Percentiles rank a stretch among this genome's conserved stretches.
These are phyloP conservation scores for Sordariomycetes sp. DNA, from an alignment of 2,329 filamentous ascomycete species.

Conservation along the genomic window DNA sequence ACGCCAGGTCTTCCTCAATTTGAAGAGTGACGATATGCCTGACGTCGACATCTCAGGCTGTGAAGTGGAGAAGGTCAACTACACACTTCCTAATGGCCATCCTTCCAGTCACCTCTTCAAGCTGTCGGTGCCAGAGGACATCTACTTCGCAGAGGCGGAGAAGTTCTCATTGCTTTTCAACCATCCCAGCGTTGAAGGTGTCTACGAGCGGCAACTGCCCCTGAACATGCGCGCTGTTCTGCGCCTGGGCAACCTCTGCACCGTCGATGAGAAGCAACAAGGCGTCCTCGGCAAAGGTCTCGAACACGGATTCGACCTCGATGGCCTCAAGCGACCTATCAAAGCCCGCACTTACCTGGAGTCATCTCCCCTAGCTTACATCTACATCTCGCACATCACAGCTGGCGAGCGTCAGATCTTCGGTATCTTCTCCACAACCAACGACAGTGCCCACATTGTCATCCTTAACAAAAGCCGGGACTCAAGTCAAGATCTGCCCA, in stretches of 20 bases:
- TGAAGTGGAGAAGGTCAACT: constrained; percentile 83
- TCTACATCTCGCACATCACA: constrained; percentile 89
- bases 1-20: constrained; percentile 81
- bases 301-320: constrained; percentile 87
- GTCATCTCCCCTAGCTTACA: constrained; percentile 65
- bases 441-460: constrained; percentile 72
- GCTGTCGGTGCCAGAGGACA: constrained; percentile 78
- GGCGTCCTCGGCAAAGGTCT: constrained; percentile 88
- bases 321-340: constrained; percentile 57
- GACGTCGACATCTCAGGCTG: constrained; percentile 82
- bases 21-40: constrained; percentile 79
- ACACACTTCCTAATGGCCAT: constrained; percentile 91
- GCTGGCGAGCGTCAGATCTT: constrained; percentile 90
- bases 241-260: constrained; percentile 82
- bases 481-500: constrained; percentile 72
- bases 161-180: constrained; percentile 80
- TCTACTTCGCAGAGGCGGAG: constrained; percentile 75
- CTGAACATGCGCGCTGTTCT: constrained; percentile 80
- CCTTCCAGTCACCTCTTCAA: constrained; percentile 91
- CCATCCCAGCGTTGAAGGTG: constrained; percentile 89
- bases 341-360: constrained; percentile 66
- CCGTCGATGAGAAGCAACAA: constrained; percentile 82
- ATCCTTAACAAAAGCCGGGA: constrained; percentile 81
- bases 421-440: constrained; percentile 79
- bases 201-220: constrained; percentile 91